Conservation (phyloP, 2,329 filamentous ascomycete genomes). For the Fonsecaea nubica region DNA sequence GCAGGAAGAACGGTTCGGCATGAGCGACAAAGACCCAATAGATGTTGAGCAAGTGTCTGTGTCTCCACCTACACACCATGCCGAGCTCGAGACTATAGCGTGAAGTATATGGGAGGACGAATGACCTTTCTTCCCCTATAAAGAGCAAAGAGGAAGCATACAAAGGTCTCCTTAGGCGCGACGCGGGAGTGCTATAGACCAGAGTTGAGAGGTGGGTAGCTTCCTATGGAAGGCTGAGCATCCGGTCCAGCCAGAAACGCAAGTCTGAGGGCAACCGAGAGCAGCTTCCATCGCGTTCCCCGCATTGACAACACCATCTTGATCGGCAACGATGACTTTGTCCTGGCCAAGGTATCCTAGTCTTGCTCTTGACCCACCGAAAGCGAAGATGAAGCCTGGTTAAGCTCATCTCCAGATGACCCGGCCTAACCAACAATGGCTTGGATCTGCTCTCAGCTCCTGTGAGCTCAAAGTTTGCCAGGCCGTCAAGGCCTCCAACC, state of each 20-base stretch:
- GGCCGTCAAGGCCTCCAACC: conserved; percentile 11
- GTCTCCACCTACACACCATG: neutral
- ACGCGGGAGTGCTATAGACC: neutral
- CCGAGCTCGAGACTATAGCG: neutral
- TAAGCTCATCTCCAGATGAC: conserved; percentile 11
- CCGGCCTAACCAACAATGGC: neutral
- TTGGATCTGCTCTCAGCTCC: neutral
- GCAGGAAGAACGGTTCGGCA: neutral
- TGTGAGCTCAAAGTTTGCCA: neutral
- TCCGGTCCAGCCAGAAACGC: conserved; percentile 14
- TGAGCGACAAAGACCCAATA: neutral
- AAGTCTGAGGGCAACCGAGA: neutral
- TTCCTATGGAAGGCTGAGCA: conserved; percentile 16
- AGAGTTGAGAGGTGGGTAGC: neutral
- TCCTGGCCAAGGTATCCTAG: neutral
- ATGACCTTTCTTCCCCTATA: neutral
- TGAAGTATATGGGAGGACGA: conserved; percentile 1
- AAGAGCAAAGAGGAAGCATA: neutral
- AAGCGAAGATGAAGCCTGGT: conserved; percentile 7
- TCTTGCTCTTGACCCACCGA: neutral
- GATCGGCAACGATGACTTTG: conserved; percentile 5
- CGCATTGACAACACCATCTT: conserved; percentile 15
- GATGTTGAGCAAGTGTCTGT: neutral
- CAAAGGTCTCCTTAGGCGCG: neutral
- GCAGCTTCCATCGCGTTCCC: conserved; percentile 6